Evolutionary conservation across 768 basidiomycete species (phyloP).

Genomic region (Tricholoma terreum): DNA sequence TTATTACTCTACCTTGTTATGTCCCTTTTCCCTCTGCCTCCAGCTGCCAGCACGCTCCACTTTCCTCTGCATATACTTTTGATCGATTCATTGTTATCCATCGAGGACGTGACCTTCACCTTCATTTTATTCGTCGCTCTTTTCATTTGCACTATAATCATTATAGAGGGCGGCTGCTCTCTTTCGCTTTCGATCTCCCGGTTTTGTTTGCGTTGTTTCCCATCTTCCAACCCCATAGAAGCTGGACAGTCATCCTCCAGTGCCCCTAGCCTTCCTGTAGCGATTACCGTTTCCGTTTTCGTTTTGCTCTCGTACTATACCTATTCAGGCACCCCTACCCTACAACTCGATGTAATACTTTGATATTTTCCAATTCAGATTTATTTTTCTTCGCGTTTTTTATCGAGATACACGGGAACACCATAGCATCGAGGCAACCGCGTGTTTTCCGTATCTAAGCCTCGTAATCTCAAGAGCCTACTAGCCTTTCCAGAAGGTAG

Average conservation of each 20-base stretch:
- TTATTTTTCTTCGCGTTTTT: background rate
- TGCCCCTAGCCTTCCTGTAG: constrained; percentile 18
- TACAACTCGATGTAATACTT: background rate
- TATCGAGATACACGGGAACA: background rate
- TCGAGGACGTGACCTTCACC: constrained; percentile 14
- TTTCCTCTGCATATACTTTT: constrained; percentile 15
- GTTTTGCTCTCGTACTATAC: constrained; percentile 7
- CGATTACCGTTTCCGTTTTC: constrained; percentile 12
- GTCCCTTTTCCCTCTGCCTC: background rate
- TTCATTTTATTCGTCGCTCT: constrained; percentile 27
- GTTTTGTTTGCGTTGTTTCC: constrained; percentile 11
- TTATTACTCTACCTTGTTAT: background rate
- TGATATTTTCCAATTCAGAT: background rate
- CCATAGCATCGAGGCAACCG: background rate
- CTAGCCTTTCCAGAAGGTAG: background rate
- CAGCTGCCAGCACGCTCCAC: background rate
- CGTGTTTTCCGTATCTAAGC: background rate
- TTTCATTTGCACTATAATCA: constrained; percentile 18
- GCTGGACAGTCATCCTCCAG: constrained; percentile 18
- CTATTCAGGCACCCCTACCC: background rate
- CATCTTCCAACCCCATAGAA: constrained; percentile 20
- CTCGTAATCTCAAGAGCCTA: background rate
- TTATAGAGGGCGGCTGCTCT: constrained; percentile 22
- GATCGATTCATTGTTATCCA: background rate
- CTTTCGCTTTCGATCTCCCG: constrained; percentile 12